Base-by-base conservation (phyloP, 2,329 filamentous ascomycete species). In the Diaporthe vexans region DNA sequence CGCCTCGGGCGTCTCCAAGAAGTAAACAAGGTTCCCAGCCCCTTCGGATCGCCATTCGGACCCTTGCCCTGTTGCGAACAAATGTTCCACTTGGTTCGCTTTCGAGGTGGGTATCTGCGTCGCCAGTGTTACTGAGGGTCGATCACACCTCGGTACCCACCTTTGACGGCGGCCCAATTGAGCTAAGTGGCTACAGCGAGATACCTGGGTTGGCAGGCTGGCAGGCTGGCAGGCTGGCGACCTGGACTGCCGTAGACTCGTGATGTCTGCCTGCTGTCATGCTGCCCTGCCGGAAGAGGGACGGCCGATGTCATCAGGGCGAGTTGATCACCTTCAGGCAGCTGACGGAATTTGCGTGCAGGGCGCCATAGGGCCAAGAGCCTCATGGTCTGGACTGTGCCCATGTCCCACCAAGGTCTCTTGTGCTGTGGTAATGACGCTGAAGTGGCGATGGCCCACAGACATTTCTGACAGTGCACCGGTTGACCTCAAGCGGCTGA, bases 101-200 rank as follows among this genome's bases (percentile, higher is more conserved):
- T 21, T 68, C 48, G 48, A 68, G 63, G 63, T 68, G 63, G 63
- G 35, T 54, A 68, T 68, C 33, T 21, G 33, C 15, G 19, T 54
- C 33, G 48, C 63, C 46, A 40, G 33, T 68, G 46, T 40, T 29
- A 54, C 48, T 54, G 63, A 40, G 63, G 48, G 63, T 68, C 63
- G 63, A 68, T 68, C 63, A 68, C 33, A 68, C 63, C 17, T 15
- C n/a, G 3, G 46, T 68, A 21, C 11, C 63, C 48, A 68, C 46
- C 29, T 54, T 40, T 51, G 63, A 24, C 63, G n/a, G 63, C 33
- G 63, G 63, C 46, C 61, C 43, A 67, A 51, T 61, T 43, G 57
- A 35, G 35, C 61, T 37, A 29, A 26, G 43, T 26, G 43, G 43
- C 13, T 37, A 40, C 59, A 24, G 40, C 58, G 46, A n/a, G 29